Conservation (phyloP, 75 land plant genomes). For the Adiantum capillusveneris region DNA sequence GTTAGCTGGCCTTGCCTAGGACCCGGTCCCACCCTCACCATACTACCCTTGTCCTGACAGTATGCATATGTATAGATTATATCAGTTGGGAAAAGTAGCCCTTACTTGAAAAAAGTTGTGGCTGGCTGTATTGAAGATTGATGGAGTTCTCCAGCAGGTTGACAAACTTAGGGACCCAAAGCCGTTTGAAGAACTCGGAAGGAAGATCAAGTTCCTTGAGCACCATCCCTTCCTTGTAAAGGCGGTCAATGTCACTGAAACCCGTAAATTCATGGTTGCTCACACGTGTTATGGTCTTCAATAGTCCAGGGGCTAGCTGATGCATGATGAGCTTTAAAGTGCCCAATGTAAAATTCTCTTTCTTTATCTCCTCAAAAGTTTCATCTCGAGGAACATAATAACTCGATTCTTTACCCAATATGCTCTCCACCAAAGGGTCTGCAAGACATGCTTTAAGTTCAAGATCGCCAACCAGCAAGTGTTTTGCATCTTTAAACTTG, state of each 20-base stretch:
- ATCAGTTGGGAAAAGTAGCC: too few relatives aligned
- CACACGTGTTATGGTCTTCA: slow-evolving; percentile 30
- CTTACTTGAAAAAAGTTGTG: background rate
- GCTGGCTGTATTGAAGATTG: background rate
- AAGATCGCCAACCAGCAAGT: too few relatives aligned
- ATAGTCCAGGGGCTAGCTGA: slow-evolving; percentile 48
- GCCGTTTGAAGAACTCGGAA: background rate
- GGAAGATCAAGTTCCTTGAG: slow-evolving; percentile 9
- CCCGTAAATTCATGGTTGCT: slow-evolving; percentile 50
- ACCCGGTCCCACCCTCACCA: too few relatives aligned
- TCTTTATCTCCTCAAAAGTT: slow-evolving; percentile 5
- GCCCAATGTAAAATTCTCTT: background rate
- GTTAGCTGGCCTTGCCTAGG: too few relatives aligned
- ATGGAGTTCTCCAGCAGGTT: background rate
- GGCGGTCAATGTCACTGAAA: slow-evolving; percentile 58
- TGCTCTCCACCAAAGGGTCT: background rate
- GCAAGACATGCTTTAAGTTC: too few relatives aligned
- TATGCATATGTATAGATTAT: too few relatives aligned
- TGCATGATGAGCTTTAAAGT: slow-evolving; percentile 20
- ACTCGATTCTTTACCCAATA: background rate
- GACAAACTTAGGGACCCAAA: background rate
- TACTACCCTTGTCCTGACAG: too few relatives aligned
- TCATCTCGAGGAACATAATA: slow-evolving; percentile 10
- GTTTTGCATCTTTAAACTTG: too few relatives aligned
- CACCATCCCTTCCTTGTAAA: slow-evolving; percentile 54